These are phyloP conservation scores for Suillus ampliporus DNA, from an alignment of 768 basidiomycete genomes.

Conservation along the genomic window DNA sequence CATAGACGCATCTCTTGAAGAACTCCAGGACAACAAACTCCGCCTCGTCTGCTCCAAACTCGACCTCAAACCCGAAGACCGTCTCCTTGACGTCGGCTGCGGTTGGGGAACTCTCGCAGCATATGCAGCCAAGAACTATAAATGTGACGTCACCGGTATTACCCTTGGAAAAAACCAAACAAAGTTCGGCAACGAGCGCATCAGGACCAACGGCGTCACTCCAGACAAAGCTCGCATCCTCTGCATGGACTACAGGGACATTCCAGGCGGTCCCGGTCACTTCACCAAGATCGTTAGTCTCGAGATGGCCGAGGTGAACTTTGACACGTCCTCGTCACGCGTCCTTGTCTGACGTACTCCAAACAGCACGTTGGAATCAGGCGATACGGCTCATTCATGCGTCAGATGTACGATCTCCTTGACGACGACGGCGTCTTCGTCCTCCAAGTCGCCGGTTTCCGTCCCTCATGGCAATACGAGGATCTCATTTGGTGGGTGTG, in stretches of 20 bases:
- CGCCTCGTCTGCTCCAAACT: conserved; percentile 95
- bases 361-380: conserved; percentile 93
- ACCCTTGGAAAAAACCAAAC: conserved; percentile 93
- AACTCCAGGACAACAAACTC: conserved; percentile 98
- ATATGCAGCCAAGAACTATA: conserved; percentile 96
- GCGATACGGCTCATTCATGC: conserved; percentile 87
- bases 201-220: conserved; percentile 75
- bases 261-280: conserved; percentile 73
- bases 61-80: conserved; percentile 84
- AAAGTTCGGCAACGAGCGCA: conserved; percentile 89
- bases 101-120: conserved; percentile 97
- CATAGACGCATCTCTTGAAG: conserved; percentile 82
- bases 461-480: conserved; percentile 98
- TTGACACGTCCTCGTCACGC: background rate
- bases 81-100: conserved; percentile 84
- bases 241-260: conserved; percentile 92
- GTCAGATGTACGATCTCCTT: conserved; percentile 90
- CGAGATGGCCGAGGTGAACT: conserved; percentile 93
- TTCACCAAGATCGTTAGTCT: conserved; percentile 95
- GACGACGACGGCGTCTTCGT: conserved; percentile 95
- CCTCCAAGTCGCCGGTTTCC: conserved; percentile 96
- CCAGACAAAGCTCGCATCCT: conserved; percentile 84
- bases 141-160: conserved; percentile 94
- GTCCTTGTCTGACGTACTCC: conserved; percentile 3
- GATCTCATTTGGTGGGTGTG: conserved; percentile 85